Percentiles rank a stretch among this genome's conserved stretches.
Conservation (phyloP, 768 basidiomycete species). For the Rubroboletus satanas region DNA sequence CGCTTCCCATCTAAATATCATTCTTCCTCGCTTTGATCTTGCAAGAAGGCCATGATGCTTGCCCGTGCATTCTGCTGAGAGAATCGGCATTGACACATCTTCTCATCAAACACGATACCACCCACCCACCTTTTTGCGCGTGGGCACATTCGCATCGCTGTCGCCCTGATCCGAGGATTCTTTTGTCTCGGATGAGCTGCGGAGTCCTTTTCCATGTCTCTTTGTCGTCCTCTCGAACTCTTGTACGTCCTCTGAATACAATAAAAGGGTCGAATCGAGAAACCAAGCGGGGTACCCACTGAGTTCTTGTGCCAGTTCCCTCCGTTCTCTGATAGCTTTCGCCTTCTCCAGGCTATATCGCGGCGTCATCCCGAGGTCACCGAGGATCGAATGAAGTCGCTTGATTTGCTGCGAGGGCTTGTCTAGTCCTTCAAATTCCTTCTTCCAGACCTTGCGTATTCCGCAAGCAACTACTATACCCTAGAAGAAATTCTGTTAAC, state of each 20-base stretch:
- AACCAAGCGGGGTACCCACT: conserved; percentile 42
- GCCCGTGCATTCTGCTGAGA: conserved; percentile 43
- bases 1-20: not conserved
- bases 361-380: conserved; percentile 77
- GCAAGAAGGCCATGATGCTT: conserved; percentile 70
- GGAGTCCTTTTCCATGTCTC: conserved; percentile 23
- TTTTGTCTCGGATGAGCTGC: conserved; percentile 14
- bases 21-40: conserved; percentile 64
- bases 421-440: conserved; percentile 60
- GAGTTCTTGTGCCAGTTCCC: conserved; percentile 76
- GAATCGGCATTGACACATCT: not conserved
- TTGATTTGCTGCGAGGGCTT: conserved; percentile 59
- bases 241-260: conserved; percentile 63
- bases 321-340: conserved; percentile 61
- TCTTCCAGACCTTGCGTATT: conserved; percentile 72
- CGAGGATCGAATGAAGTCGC: conserved; percentile 59
- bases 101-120: not conserved
- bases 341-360: conserved; percentile 79
- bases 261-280: not conserved
- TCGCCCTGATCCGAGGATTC: conserved; percentile 33
- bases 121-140: conserved; percentile 41
- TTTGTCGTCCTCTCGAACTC: conserved; percentile 55
- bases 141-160: conserved; percentile 32
- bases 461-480: conserved; percentile 71
- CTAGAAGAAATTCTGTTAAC: conserved; percentile 33